These are phyloP conservation scores for Tilletia caries DNA, from an alignment of 1,284 basidiomycete genomes.

Conservation along the genomic window DNA sequence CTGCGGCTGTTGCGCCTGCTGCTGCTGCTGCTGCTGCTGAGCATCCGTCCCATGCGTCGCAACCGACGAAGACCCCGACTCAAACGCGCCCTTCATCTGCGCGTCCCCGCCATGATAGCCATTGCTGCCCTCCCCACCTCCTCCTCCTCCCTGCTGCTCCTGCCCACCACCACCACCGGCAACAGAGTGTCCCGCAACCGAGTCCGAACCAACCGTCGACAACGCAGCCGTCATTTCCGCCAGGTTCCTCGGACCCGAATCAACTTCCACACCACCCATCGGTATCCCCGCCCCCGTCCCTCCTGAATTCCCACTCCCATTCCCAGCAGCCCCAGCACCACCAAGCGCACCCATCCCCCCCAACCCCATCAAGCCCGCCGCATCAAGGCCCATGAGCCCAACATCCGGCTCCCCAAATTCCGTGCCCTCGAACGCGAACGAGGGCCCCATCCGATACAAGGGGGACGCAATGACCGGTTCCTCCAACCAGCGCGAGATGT, in stretches of 20 bases:
- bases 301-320: too few species aligned
- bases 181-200: background rate
- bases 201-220: background rate
- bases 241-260: background rate
- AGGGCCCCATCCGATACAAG: conserved; percentile 44
- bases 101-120: background rate
- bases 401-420: background rate
- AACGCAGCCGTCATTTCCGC: background rate
- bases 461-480: conserved; percentile 51
- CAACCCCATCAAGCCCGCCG: background rate
- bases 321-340: too few species aligned
- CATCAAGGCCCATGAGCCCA: background rate
- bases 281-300: background rate
- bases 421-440: conserved; percentile 30
- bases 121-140: too few species aligned
- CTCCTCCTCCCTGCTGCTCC: background rate
- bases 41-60: background rate
- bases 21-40: background rate
- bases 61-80: background rate
- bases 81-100: conserved; percentile 2
- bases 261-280: background rate
- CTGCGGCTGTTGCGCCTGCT: background rate
- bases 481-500: conserved; percentile 49
- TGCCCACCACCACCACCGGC: background rate
- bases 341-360: background rate